Evolutionary conservation across 2,329 filamentous ascomycete species (phyloP).

Genomic region (Fusarium sacchari): DNA sequence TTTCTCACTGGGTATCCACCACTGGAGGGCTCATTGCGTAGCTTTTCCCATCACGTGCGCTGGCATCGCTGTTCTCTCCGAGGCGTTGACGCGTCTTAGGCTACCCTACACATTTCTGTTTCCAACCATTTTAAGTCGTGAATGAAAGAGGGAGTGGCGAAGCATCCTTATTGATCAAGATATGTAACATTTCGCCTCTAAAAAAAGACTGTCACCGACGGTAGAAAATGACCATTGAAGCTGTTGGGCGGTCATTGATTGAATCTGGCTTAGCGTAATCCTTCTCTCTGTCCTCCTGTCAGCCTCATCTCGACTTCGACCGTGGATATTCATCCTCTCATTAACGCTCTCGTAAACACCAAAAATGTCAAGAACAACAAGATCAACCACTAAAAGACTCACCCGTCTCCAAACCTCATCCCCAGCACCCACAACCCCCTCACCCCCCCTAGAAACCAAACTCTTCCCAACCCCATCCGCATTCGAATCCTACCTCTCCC

Average conservation of each 20-base stretch:
- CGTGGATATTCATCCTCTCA: too few relatives aligned
- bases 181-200: neutral
- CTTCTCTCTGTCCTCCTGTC: neutral
- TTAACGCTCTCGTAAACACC: neutral
- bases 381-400: conserved; percentile 21
- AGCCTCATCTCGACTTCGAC: neutral
- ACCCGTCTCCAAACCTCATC: neutral
- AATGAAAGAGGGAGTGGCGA: fast-evolving
- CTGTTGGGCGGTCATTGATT: neutral
- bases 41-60: conserved; percentile 30
- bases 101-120: conserved; percentile 1
- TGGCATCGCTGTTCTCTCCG: conserved; percentile 36
- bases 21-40: neutral
- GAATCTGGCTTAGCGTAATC: neutral
- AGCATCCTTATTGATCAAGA: fast-evolving
- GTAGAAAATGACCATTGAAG: fast-evolving
- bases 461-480: conserved; percentile 25
- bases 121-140: fast-evolving
- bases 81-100: neutral
- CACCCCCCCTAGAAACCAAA: neutral
- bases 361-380: conserved; percentile 34
- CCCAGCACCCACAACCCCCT: fast-evolving
- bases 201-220: fast-evolving
- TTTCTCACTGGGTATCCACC: conserved; percentile 22
- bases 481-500: conserved; percentile 34